Evolutionary conservation across 2,329 filamentous ascomycete species (phyloP).

Genomic region (Cercospora citrullina): DNA sequence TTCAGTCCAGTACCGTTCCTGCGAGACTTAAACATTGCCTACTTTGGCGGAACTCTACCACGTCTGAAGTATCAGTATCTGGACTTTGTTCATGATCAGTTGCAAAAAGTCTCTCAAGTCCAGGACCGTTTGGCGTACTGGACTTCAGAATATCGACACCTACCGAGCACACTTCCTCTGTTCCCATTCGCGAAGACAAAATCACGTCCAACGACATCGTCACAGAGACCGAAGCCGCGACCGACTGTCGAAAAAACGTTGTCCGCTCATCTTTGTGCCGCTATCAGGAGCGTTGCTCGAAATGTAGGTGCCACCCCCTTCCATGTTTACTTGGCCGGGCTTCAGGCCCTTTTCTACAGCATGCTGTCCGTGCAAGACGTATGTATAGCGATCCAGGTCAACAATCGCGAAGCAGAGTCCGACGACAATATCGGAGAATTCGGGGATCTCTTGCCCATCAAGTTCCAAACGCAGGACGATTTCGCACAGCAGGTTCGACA

Average conservation of each 20-base stretch:
- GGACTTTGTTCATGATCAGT: conserved; percentile 12
- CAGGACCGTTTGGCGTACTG: conserved; percentile 15
- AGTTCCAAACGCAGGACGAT: conserved; percentile 6
- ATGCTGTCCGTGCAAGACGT: conserved; percentile 12
- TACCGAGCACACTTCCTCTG: conserved; percentile 29
- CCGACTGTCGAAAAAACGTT: conserved; percentile 12
- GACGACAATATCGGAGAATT: conserved; percentile 41
- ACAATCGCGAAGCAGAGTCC: conserved; percentile 35
- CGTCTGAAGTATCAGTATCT: conserved; percentile 17
- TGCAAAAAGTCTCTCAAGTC: conserved; percentile 4
- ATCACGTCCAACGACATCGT: conserved; percentile 20
- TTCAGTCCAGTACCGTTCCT: conserved; percentile 32
- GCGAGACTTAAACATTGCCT: conserved; percentile 29
- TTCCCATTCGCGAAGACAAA: conserved; percentile 29
- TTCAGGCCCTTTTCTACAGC: conserved; percentile 14
- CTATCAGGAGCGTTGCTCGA: conserved; percentile 8
- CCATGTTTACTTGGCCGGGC: conserved; percentile 12
- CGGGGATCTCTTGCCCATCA: conserved; percentile 42
- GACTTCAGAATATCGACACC: conserved; percentile 5
- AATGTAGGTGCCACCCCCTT: conserved; percentile 8
- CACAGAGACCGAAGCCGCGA: conserved; percentile 8
- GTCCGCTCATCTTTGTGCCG: conserved; percentile 8
- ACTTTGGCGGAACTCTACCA: conserved; percentile 17
- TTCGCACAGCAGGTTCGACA: conserved; percentile 14
- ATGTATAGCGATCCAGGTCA: conserved; percentile 9